Percentiles rank a stretch among this genome's conserved stretches.
These are phyloP conservation scores for Alternaria consortialis DNA, from an alignment of 2,329 filamentous ascomycete species.

Conservation along the genomic window DNA sequence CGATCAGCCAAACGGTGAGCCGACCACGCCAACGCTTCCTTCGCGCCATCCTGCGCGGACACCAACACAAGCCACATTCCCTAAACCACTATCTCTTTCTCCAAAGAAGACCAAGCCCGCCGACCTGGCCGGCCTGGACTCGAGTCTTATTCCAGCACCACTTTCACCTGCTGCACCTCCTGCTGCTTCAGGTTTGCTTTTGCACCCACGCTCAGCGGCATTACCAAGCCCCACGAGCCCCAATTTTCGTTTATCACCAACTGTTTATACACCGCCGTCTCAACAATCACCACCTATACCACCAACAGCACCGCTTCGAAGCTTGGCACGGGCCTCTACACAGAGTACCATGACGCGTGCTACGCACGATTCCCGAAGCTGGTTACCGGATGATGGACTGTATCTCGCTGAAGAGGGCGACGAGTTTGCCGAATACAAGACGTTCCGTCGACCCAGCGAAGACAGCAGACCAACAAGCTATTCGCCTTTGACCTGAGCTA, in stretches of 20 bases:
- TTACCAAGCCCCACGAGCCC: slow-evolving; percentile 26
- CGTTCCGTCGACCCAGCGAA: slow-evolving; percentile 23
- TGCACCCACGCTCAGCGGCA: slow-evolving; percentile 30
- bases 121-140: slow-evolving; percentile 2
- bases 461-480: slow-evolving; percentile 33
- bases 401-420: slow-evolving; percentile 34
- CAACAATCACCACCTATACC: slow-evolving; percentile 6
- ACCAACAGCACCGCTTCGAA: slow-evolving; percentile 17
- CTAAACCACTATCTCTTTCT: slow-evolving; percentile 15
- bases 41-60: slow-evolving; percentile 14
- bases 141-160: slow-evolving; percentile 20
- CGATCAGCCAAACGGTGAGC: slow-evolving; percentile 21
- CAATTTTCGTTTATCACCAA: slow-evolving; percentile 30
- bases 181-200: slow-evolving; percentile 16
- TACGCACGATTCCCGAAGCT: slow-evolving; percentile 30
- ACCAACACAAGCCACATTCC: slow-evolving; percentile 21
- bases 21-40: background rate
- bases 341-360: slow-evolving; percentile 25
- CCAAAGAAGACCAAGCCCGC: slow-evolving; percentile 10
- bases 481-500: slow-evolving; percentile 27
- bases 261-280: slow-evolving; percentile 33
- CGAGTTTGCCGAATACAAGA: slow-evolving; percentile 26
- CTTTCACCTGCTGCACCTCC: slow-evolving; percentile 24
- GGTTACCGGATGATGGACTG: slow-evolving; percentile 36
- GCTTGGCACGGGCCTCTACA: slow-evolving; percentile 22